Evolutionary conservation across 1,284 basidiomycete species (phyloP).

Genomic region (Trichosporon sp.): DNA sequence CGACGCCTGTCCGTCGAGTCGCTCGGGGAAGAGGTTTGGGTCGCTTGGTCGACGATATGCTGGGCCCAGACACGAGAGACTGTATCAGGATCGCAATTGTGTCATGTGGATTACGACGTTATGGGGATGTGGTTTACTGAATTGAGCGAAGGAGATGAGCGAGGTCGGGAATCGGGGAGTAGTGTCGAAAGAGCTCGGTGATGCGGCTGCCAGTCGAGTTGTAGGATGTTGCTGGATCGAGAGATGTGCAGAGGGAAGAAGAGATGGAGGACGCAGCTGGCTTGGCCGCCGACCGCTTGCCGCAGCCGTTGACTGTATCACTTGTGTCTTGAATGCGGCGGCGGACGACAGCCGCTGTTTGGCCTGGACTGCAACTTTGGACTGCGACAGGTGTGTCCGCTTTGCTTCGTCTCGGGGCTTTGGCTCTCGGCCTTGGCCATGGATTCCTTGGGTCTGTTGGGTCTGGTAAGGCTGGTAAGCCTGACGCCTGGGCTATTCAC

Average conservation of each 20-base stretch:
- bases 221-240: background rate
- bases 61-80: constrained; percentile 9
- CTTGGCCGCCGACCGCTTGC: background rate
- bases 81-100: constrained; percentile 11
- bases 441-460: no score
- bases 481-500: background rate
- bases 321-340: background rate
- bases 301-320: background rate
- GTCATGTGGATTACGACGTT: constrained; percentile 15
- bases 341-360: constrained; percentile 9
- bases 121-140: background rate
- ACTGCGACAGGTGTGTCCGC: background rate
- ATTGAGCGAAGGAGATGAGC: constrained; percentile 8
- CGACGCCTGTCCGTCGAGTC: constrained; percentile 3
- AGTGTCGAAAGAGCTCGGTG: background rate
- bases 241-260: background rate
- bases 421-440: background rate
- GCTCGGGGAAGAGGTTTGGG: background rate
- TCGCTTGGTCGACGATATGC: background rate
- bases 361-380: constrained; percentile 2
- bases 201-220: background rate
- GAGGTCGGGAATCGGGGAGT: background rate
- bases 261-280: background rate
- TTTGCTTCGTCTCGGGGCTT: background rate
- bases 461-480: background rate